A percentile compares a stretch with the other conserved stretches of the same genome.
These are phyloP conservation scores for Antrodiella citrinella DNA, from an alignment of 768 basidiomycete species.

Conservation along the genomic window DNA sequence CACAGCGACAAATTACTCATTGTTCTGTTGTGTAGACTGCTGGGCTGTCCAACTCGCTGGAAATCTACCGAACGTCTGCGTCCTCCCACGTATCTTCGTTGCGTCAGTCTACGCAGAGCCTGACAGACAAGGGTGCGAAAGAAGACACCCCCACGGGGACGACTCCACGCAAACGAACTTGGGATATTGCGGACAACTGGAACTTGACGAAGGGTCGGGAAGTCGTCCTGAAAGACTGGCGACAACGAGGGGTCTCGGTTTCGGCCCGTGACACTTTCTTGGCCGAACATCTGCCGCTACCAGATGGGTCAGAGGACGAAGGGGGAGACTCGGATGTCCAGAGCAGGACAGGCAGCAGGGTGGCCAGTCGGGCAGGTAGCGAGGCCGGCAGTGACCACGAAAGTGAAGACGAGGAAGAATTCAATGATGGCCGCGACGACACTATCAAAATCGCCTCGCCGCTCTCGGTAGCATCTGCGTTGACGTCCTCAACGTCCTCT, in stretches of 20 bases:
- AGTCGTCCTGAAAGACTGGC: conserved; percentile 46
- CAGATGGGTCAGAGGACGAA: conserved; percentile 20
- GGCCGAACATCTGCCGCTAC: conserved; percentile 28
- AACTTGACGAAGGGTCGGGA: conserved; percentile 59
- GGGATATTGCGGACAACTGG: conserved; percentile 69
- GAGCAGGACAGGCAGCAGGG: conserved; percentile 1
- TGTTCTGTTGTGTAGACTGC: conserved; percentile 36
- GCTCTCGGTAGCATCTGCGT: conserved; percentile 23
- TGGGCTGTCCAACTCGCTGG: conserved; percentile 30
- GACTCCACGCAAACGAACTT: conserved; percentile 70
- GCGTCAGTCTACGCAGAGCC: conserved; percentile 38
- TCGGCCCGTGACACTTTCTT: conserved; percentile 29
- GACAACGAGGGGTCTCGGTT: conserved; percentile 24
- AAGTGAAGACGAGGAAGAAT: conserved; percentile 15
- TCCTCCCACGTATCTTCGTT: conserved; percentile 38
- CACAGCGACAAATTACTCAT: no score
- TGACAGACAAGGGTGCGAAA: conserved; percentile 49
- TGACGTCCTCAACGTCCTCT: conserved; percentile 30
- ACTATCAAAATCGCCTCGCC: conserved; percentile 9
- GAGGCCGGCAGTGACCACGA: conserved; percentile 1
- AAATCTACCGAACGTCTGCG: conserved; percentile 36
- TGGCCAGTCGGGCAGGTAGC: not conserved
- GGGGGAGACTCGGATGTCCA: conserved; percentile 16
- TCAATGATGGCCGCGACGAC: conserved; percentile 18
- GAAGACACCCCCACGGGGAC: conserved; percentile 62